Percentiles rank a stretch among this genome's conserved stretches.
phyloP scores from a whole-genome alignment of 73 alveolate species.

The Paramecium biaurelia region DNA sequence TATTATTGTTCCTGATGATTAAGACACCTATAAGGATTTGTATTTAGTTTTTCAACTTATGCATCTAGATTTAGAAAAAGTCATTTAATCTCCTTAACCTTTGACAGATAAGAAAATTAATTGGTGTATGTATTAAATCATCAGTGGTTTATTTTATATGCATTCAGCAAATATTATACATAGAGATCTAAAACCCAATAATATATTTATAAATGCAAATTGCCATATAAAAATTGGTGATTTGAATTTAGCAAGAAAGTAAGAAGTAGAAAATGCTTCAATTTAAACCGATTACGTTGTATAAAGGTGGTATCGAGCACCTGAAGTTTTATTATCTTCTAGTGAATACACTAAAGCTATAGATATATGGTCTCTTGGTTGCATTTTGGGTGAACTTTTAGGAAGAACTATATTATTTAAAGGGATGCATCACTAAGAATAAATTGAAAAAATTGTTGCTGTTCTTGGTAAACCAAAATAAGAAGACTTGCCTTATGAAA shows the following conservation, averaged over 20 bases:
- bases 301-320: slow-evolving; percentile 89
- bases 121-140: slow-evolving; percentile 50
- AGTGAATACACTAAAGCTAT: slow-evolving; percentile 78
- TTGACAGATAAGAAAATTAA: slow-evolving; percentile 19
- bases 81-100: slow-evolving; percentile 71
- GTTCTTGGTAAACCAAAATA: slow-evolving; percentile 88
- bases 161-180: slow-evolving; percentile 67
- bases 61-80: slow-evolving; percentile 90
- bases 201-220: slow-evolving; percentile 55
- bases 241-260: slow-evolving; percentile 61
- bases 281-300: slow-evolving; percentile 80
- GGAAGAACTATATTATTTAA: slow-evolving; percentile 90
- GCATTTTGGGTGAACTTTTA: slow-evolving; percentile 83
- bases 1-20: slow-evolving; percentile 85
- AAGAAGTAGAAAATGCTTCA: slow-evolving; percentile 42
- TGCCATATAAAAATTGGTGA: slow-evolving; percentile 63
- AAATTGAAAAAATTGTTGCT: slow-evolving; percentile 83
- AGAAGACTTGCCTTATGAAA: slow-evolving; percentile 83
- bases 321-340: slow-evolving; percentile 83
- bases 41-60: slow-evolving; percentile 82
- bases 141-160: slow-evolving; percentile 63
- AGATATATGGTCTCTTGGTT: slow-evolving; percentile 88
- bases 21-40: slow-evolving; percentile 83
- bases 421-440: slow-evolving; percentile 84
- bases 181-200: slow-evolving; percentile 65